Conservation (phyloP, 148 eudicot species). For the Fagopyrum esculentum region DNA sequence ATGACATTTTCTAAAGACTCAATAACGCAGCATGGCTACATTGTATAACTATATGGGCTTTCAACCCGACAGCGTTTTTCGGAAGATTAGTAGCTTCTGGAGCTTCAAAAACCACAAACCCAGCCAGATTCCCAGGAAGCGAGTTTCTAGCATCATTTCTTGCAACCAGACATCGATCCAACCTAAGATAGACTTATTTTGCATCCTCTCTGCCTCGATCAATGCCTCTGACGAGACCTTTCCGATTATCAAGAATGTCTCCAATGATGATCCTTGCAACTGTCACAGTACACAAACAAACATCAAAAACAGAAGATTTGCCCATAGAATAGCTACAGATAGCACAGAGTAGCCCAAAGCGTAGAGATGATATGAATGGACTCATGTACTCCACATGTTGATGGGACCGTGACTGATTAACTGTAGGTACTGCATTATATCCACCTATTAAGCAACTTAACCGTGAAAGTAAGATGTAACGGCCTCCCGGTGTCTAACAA, state of each 20-base stretch:
- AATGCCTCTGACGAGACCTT: conserved; percentile 89
- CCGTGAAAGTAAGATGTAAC: background rate
- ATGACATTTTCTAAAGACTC: background rate
- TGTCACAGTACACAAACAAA: conserved; percentile 15
- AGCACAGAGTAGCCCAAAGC: background rate
- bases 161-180: conserved; percentile 58
- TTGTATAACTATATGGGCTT: conserved; percentile 11
- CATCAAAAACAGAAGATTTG: background rate
- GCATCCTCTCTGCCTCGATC: conserved; percentile 46
- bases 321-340: background rate
- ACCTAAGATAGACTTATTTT: conserved; percentile 40
- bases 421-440: background rate
- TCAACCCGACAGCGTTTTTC: conserved; percentile 32
- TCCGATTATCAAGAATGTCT: conserved; percentile 80
- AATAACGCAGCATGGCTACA: background rate
- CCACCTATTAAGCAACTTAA: background rate
- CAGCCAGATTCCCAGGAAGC: conserved; percentile 60
- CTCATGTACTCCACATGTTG: too few species aligned
- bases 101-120: conserved; percentile 65
- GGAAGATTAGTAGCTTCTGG: background rate
- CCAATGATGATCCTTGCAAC: conserved; percentile 76
- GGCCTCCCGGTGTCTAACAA: background rate
- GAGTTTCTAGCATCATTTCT: conserved; percentile 44
- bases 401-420: too few species aligned
- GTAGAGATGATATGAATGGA: too few species aligned